A percentile compares a stretch with the other conserved stretches of the same genome.
Evolutionary conservation across 257 asterid genomes (phyloP).

Genomic region (Eustoma russellianum): DNA sequence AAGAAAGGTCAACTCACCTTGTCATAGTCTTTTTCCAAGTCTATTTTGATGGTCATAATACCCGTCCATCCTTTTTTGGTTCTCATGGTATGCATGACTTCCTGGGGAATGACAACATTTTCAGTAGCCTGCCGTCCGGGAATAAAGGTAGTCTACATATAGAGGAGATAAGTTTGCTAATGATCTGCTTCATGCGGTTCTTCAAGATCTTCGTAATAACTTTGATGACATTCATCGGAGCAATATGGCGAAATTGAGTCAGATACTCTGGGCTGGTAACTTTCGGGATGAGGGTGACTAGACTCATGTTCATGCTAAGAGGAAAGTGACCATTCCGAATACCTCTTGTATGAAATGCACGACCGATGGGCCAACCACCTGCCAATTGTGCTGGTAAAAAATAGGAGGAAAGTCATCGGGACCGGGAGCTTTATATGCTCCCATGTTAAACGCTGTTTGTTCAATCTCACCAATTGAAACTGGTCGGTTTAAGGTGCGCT

Average conservation of each 20-base stretch:
- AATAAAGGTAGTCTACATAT: neutral
- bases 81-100: neutral
- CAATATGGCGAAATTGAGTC: neutral
- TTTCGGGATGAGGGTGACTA: neutral
- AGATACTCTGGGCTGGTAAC: neutral
- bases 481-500: no score
- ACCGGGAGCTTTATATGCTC: no score
- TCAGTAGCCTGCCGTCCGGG: neutral
- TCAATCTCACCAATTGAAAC: no score
- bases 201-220: neutral
- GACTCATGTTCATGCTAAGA: neutral
- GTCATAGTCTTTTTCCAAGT: neutral
- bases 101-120: neutral
- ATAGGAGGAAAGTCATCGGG: no score
- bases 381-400: no score
- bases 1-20: neutral
- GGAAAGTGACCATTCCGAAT: neutral
- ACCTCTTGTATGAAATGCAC: neutral
- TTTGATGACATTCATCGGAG: neutral
- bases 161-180: neutral
- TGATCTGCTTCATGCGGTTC: neutral
- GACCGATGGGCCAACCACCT: neutral
- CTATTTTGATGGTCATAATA: neutral
- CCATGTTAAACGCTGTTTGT: no score
- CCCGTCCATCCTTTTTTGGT: neutral